Conservation (phyloP, 345 rosid genomes). For the Melaleuca alternifolia region DNA sequence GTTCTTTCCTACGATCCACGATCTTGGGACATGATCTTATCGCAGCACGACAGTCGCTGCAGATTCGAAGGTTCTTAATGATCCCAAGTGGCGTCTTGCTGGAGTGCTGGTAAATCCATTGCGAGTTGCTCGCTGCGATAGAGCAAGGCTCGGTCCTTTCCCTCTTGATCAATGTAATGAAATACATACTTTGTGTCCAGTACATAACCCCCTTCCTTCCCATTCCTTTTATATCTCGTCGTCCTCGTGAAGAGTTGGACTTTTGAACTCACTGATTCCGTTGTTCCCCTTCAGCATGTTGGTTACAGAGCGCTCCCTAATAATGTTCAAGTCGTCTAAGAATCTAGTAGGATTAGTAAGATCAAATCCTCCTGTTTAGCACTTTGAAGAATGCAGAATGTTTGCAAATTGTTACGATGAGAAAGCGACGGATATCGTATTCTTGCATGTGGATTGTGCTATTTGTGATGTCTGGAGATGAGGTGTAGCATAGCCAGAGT, state of each 20-base stretch:
- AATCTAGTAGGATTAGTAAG: constrained; percentile 6
- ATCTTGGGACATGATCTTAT: constrained; percentile 38
- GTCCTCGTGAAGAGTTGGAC: constrained; percentile 27
- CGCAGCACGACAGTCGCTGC: constrained; percentile 35
- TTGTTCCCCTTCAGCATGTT: constrained; percentile 31
- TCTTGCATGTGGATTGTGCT: not conserved
- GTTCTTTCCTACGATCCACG: constrained; percentile 24
- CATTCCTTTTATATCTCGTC: constrained; percentile 24
- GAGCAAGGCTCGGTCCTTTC: constrained; percentile 35
- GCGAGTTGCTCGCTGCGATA: constrained; percentile 38
- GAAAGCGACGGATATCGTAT: not conserved
- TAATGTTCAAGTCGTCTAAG: not conserved
- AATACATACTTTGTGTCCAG: constrained; percentile 34
- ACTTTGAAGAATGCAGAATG: not conserved
- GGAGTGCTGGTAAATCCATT: constrained; percentile 39
- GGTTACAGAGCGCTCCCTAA: constrained; percentile 4
- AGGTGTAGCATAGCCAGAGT: not conserved
- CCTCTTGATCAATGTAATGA: constrained; percentile 38
- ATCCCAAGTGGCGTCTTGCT: constrained; percentile 28
- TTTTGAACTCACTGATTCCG: constrained; percentile 14
- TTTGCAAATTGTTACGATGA: not conserved
- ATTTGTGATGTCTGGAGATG: not conserved
- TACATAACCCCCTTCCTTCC: constrained; percentile 14
- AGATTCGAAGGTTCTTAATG: constrained; percentile 33
- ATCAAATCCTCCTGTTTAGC: too few relatives aligned